phyloP scores from a whole-genome alignment of 768 basidiomycete genomes.

The Calocybe cyanea region DNA sequence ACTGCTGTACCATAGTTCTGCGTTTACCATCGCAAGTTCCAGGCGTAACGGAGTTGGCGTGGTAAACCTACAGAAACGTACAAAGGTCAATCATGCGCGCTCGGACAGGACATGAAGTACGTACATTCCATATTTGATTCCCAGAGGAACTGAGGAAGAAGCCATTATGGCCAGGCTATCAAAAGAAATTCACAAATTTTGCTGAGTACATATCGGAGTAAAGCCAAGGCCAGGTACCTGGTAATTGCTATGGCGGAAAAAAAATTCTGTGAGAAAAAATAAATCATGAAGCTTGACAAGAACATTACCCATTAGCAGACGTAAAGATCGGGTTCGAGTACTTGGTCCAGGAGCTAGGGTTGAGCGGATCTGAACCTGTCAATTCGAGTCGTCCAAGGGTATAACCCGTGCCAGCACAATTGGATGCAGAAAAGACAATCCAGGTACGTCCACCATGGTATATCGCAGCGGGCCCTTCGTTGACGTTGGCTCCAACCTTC shows the following conservation, averaged over 20 bases:
- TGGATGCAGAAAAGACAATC: slow-evolving; percentile 28
- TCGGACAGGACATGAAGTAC: neutral
- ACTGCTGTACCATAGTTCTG: slow-evolving; percentile 23
- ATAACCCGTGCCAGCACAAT: slow-evolving; percentile 29
- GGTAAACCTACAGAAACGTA: slow-evolving; percentile 16
- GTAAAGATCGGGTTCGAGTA: slow-evolving; percentile 24
- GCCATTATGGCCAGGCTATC: slow-evolving; percentile 32
- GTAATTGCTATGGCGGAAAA: slow-evolving; percentile 10
- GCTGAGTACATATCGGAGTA: no score
- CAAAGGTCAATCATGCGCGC: no score
- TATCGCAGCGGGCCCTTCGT: slow-evolving; percentile 30
- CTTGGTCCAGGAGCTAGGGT: slow-evolving; percentile 27
- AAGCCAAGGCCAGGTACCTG: slow-evolving; percentile 4
- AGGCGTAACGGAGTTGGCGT: slow-evolving; percentile 19
- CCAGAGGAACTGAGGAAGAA: slow-evolving; percentile 29
- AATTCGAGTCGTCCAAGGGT: slow-evolving; percentile 27
- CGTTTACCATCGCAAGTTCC: slow-evolving; percentile 24
- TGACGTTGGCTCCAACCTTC: slow-evolving; percentile 27
- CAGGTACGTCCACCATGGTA: slow-evolving; percentile 29
- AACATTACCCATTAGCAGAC: slow-evolving; percentile 26
- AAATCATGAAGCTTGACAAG: neutral
- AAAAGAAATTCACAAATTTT: neutral
- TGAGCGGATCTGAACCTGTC: slow-evolving; percentile 28
- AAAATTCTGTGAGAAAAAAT: no score
- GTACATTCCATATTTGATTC: slow-evolving; percentile 21